Percentiles rank a stretch among this genome's conserved stretches.
Conservation (phyloP, 352 stramenopile species). For the Pythium aristosporum region DNA sequence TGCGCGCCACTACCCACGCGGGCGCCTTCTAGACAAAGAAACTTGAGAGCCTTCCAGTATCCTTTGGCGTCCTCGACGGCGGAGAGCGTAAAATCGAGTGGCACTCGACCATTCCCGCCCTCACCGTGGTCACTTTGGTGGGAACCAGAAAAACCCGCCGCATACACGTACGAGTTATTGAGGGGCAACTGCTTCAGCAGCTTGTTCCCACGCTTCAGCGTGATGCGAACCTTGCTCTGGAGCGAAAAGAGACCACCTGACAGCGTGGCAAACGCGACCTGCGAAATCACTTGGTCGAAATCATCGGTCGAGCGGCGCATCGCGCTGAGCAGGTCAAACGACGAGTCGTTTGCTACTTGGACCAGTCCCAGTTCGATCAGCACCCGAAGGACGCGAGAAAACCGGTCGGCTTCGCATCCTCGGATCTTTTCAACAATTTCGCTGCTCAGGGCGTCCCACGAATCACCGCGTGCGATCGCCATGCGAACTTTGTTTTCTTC, state of each 20-base stretch:
- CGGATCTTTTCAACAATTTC: slow-evolving; percentile 56
- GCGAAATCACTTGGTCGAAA: slow-evolving; percentile 74
- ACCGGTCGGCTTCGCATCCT: slow-evolving; percentile 65
- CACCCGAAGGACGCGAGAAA: slow-evolving; percentile 65
- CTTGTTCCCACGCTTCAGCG: slow-evolving; percentile 53
- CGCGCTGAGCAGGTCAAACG: slow-evolving; percentile 47
- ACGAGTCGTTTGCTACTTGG: slow-evolving; percentile 54
- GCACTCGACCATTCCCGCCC: slow-evolving; percentile 52
- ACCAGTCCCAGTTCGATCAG: slow-evolving; percentile 71
- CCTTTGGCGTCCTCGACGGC: slow-evolving; percentile 41
- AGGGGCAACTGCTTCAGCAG: slow-evolving; percentile 51
- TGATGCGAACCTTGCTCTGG: slow-evolving; percentile 47
- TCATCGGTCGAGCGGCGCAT: slow-evolving; percentile 53
- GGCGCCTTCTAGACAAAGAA: slow-evolving; percentile 66
- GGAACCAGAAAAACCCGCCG: slow-evolving; percentile 51
- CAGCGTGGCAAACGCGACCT: slow-evolving; percentile 71
- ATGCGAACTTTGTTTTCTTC: slow-evolving; percentile 61
- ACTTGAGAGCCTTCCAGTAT: slow-evolving; percentile 77
- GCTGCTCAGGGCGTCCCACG: slow-evolving; percentile 48
- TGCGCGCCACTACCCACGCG: slow-evolving; percentile 40
- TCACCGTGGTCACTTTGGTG: slow-evolving; percentile 51
- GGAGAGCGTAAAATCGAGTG: slow-evolving; percentile 51
- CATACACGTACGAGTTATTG: slow-evolving; percentile 64
- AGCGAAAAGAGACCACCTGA: slow-evolving; percentile 66
- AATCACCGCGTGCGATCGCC: slow-evolving; percentile 38